Conservation (phyloP, 2,329 filamentous ascomycete genomes). For the Venturia oleaginea region DNA sequence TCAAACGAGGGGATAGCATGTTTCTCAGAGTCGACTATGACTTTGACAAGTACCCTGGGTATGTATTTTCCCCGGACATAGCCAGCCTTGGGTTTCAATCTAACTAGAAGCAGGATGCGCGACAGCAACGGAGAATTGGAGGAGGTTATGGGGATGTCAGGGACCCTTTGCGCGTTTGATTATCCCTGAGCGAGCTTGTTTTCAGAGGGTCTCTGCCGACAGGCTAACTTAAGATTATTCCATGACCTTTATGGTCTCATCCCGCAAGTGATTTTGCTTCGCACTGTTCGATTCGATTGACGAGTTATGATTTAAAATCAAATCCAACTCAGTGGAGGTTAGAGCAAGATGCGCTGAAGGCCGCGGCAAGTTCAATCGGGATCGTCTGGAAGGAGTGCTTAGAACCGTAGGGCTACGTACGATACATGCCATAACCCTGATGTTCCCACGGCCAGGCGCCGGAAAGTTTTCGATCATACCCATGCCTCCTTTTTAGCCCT, state of each 20-base stretch:
- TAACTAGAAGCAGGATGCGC: conserved; percentile 8
- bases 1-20: conserved; percentile 6
- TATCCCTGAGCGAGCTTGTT: background rate
- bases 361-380: too few relatives aligned
- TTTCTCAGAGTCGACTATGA: conserved; percentile 11
- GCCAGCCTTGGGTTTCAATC: background rate
- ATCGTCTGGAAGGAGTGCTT: too few relatives aligned
- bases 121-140: conserved; percentile 9
- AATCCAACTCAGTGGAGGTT: too few relatives aligned
- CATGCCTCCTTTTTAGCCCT: too few relatives aligned
- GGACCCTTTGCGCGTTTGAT: conserved; percentile 8
- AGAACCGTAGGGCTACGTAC: too few relatives aligned
- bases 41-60: conserved; percentile 9
- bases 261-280: too few relatives aligned
- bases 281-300: too few relatives aligned
- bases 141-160: conserved; percentile 9
- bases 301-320: too few relatives aligned
- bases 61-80: background rate
- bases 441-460: too few relatives aligned
- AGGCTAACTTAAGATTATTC: background rate
- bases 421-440: too few relatives aligned
- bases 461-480: too few relatives aligned
- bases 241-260: background rate
- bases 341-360: too few relatives aligned
- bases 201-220: background rate